Evolutionary conservation across 73 alveolate species (phyloP), one percentile per base, ranked within the genome.

Genomic region (Tetrahymena elliotti): DNA sequence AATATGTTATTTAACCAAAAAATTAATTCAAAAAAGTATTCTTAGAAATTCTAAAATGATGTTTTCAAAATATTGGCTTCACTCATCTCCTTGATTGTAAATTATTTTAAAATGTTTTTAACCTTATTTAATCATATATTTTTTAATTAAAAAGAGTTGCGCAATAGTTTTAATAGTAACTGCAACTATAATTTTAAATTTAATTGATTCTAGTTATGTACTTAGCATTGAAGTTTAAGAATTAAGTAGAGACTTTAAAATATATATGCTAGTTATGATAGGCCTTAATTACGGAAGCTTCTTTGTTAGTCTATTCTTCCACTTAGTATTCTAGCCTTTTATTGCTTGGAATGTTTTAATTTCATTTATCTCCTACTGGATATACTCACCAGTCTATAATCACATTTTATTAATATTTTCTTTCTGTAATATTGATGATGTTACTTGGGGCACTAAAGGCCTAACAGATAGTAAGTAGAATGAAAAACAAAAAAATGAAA

Each of bases 371-470:
- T 68, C 88, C 24, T 94, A 94, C 38, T 88, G 93, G 53, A 52
- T 68, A 27, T 94, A 88, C 40, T 54, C 93, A 41, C 96, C 96
- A 0, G 84, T 94, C 20, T 94, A 94, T 31, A 88, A 82, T 52
- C 96, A 94, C 53, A 84, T 94, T 27, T 84, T 94, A 24, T 52
- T 94, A 6, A 41, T 94, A 9, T 94, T 47, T 88, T 84, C 96
- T 10, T 94, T 94, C 52, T 94, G 96, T 53, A 94, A 94, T 24
- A 94, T 94, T 33, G 96, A 94, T 47, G 96, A 94, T 33, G 68
- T 94, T n/a, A 84, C 96, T 16, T 94, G 96, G 96, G 96, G 96
- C 3, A 94, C 96, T 31, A 94, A 94, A 52, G 96, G 96, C 16
- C 88, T 68, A 22, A 68, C 88, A 27, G 88, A 68, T 68, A 27